Evolutionary conservation across 768 basidiomycete genomes (phyloP).

Genomic region (Dentipellis sp.): DNA sequence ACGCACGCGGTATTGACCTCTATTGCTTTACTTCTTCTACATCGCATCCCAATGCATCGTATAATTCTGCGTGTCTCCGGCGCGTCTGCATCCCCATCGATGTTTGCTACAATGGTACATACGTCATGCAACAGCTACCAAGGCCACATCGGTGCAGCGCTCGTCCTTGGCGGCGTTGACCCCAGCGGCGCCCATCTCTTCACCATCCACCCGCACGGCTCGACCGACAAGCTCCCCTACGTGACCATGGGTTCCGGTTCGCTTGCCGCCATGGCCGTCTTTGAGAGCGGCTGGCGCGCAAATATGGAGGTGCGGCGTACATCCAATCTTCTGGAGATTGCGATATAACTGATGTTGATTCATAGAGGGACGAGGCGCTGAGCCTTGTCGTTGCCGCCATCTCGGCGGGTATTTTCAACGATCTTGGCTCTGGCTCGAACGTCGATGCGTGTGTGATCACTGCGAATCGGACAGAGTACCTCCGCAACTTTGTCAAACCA

Average conservation of each 20-base stretch:
- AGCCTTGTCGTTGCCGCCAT: conserved; percentile 79
- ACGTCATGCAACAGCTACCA: conserved; percentile 53
- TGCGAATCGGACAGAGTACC: conserved; percentile 77
- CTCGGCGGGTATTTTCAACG: conserved; percentile 97
- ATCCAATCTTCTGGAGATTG: not conserved
- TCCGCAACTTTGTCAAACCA: conserved; percentile 90
- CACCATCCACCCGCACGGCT: conserved; percentile 93
- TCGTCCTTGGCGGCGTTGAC: conserved; percentile 97
- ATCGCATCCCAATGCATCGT: not conserved
- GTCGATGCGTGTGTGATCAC: conserved; percentile 97
- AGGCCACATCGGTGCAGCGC: conserved; percentile 89
- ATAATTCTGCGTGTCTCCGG: not conserved
- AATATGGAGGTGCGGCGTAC: conserved; percentile 59
- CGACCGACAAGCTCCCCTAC: conserved; percentile 96
- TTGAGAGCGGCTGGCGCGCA: conserved; percentile 79
- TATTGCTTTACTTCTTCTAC: not conserved
- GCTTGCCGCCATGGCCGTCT: conserved; percentile 97
- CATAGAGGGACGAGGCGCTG: conserved; percentile 73
- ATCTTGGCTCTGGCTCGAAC: conserved; percentile 97
- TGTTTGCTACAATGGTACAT: not conserved
- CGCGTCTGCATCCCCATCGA: not conserved
- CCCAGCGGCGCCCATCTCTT: conserved; percentile 89
- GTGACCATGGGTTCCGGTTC: conserved; percentile 98
- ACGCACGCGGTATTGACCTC: not conserved
- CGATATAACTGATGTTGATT: conserved; percentile 3